Evolutionary conservation across 148 eudicot species (phyloP).

Genomic region (Arbutus unedo): DNA sequence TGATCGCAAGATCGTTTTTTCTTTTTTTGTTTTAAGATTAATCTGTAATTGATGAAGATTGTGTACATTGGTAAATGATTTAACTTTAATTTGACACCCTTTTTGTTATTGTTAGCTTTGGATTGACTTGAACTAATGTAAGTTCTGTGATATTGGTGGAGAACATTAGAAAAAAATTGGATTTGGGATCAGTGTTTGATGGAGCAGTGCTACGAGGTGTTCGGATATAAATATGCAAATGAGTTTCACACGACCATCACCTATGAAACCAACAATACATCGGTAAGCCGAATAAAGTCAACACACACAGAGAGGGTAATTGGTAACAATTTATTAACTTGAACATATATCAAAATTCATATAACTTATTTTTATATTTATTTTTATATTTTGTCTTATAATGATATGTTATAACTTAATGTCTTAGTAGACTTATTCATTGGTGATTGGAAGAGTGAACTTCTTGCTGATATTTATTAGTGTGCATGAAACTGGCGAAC

Average conservation of each 20-base stretch:
- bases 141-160: background rate
- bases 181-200: background rate
- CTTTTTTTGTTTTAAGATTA: background rate
- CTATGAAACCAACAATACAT: background rate
- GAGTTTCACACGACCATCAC: too few species aligned
- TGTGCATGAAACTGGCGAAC: background rate
- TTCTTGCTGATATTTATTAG: background rate
- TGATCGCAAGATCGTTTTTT: background rate
- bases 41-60: background rate
- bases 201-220: background rate
- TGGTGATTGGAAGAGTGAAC: too few species aligned
- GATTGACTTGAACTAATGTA: background rate
- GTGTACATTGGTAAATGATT: background rate
- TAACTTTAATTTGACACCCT: background rate
- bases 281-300: background rate
- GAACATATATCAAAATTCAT: too few species aligned
- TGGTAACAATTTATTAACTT: too few species aligned
- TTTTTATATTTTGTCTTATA: too few species aligned
- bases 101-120: background rate
- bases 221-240: too few species aligned
- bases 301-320: background rate
- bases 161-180: background rate
- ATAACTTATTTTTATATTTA: too few species aligned
- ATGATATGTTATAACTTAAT: too few species aligned
- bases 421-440: too few species aligned